A percentile compares a stretch with the other conserved stretches of the same genome.
phyloP scores from a whole-genome alignment of 345 rosid genomes.

The Syzygium jambos region DNA sequence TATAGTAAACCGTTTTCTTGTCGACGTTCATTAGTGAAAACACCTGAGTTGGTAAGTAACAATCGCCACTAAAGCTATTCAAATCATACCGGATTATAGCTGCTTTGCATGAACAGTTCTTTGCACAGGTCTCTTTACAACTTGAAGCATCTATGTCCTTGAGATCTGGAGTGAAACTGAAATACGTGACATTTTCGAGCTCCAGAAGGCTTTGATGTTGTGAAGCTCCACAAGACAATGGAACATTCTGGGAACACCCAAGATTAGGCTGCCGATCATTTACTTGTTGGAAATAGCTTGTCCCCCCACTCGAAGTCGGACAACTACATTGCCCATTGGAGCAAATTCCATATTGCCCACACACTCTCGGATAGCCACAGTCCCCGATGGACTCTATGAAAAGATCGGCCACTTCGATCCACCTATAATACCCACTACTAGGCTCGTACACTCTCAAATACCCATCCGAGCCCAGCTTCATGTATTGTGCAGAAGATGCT shows the following conservation, averaged over 20 bases:
- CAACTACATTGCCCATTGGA: neutral
- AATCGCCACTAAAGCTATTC: neutral
- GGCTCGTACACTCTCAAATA: conserved; percentile 6
- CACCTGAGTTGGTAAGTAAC: neutral
- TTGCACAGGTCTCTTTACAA: conserved; percentile 4
- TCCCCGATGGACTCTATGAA: accelerated
- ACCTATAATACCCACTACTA: neutral
- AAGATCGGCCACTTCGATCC: neutral
- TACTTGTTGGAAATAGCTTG: neutral
- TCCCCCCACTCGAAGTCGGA: neutral
- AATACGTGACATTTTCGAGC: neutral
- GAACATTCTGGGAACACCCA: neutral
- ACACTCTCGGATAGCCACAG: neutral
- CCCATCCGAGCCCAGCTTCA: conserved; percentile 12
- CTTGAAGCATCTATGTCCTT: neutral
- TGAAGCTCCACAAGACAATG: neutral
- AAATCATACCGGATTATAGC: neutral
- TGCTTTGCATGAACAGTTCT: conserved; percentile 21
- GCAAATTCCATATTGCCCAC: neutral
- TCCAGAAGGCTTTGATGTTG: neutral
- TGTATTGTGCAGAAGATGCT: neutral
- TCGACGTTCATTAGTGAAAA: neutral
- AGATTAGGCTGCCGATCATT: neutral
- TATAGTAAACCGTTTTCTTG: neutral
- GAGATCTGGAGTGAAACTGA: neutral